Percentiles rank a stretch among this genome's conserved stretches.
Conservation (phyloP, 2,329 filamentous ascomycete genomes). For the Pseudodiploospora longispora region DNA sequence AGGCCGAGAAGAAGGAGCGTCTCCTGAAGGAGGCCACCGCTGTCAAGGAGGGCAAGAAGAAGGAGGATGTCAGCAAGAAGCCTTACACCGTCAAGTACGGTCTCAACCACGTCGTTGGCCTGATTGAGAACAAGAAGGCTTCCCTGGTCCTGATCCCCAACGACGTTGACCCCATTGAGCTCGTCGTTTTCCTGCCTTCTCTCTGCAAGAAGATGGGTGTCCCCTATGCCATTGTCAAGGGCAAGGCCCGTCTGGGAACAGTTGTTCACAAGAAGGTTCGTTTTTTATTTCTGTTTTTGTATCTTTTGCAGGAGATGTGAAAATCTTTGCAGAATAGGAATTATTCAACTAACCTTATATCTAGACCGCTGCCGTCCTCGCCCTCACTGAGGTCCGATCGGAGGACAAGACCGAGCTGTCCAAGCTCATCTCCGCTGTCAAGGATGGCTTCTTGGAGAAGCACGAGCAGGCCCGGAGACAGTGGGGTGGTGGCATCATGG, state of each 20-base stretch:
- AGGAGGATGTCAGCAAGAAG: slow-evolving; percentile 99
- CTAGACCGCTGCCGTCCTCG: slow-evolving; percentile 89
- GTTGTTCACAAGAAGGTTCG: slow-evolving; percentile 98
- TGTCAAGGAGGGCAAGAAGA: slow-evolving; percentile 99
- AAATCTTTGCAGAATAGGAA: neutral
- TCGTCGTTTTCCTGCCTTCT: slow-evolving; percentile 97
- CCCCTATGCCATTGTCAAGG: slow-evolving; percentile 98
- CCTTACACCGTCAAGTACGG: slow-evolving; percentile 99
- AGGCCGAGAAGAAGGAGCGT: slow-evolving; percentile 99
- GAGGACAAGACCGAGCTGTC: slow-evolving; percentile 98
- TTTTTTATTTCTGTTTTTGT: neutral
- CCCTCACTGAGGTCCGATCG: slow-evolving; percentile 89
- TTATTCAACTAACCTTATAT: neutral
- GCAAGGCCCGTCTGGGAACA: slow-evolving; percentile 97
- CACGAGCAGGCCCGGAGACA: slow-evolving; percentile 83
- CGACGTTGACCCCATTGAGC: slow-evolving; percentile 98
- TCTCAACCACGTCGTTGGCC: slow-evolving; percentile 96
- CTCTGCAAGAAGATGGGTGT: slow-evolving; percentile 99
- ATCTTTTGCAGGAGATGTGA: too few relatives aligned
- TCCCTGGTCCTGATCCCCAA: slow-evolving; percentile 96
- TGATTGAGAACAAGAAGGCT: slow-evolving; percentile 99
- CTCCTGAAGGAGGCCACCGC: slow-evolving; percentile 96
- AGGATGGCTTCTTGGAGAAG: slow-evolving; percentile 97
- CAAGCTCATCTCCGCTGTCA: slow-evolving; percentile 93
- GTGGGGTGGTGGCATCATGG: slow-evolving; percentile 99